phyloP scores from a whole-genome alignment of 768 basidiomycete genomes.

The Leccinum obscurum region DNA sequence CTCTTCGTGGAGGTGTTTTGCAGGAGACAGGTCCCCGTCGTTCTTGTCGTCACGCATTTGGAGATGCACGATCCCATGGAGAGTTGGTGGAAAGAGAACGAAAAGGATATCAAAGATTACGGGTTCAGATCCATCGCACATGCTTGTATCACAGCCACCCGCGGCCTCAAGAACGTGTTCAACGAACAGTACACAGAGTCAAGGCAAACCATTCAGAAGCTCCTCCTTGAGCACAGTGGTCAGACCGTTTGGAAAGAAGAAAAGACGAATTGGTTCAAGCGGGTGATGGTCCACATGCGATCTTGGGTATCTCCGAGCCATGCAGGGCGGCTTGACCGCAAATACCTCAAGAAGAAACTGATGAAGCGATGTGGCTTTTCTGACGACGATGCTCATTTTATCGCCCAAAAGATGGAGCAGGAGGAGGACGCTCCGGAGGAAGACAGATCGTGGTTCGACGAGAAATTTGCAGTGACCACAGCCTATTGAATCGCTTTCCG shows the following conservation, averaged over 20 bases:
- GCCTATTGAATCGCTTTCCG: not conserved
- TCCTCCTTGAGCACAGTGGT: constrained; percentile 21
- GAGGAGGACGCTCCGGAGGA: constrained; percentile 13
- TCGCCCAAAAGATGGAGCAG: constrained; percentile 23
- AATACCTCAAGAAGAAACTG: constrained; percentile 23
- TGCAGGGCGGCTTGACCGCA: constrained; percentile 9
- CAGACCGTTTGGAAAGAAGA: constrained; percentile 26
- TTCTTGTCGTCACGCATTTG: constrained; percentile 37
- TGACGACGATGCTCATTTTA: constrained; percentile 16
- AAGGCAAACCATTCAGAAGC: constrained; percentile 20
- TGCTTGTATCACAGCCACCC: constrained; percentile 41
- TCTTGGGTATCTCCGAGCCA: constrained; percentile 22
- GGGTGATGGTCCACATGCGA: constrained; percentile 27
- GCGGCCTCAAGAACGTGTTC: constrained; percentile 21
- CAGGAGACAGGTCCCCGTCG: constrained; percentile 30
- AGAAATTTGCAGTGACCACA: constrained; percentile 11
- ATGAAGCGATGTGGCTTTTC: constrained; percentile 26
- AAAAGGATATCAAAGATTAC: constrained; percentile 31
- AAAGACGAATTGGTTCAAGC: constrained; percentile 26
- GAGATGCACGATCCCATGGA: constrained; percentile 34
- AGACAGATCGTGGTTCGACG: constrained; percentile 20
- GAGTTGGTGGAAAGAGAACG: constrained; percentile 42
- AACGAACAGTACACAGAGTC: constrained; percentile 37
- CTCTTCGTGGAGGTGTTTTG: constrained; percentile 43
- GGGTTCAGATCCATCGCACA: constrained; percentile 37